phyloP scores from a whole-genome alignment of 495 filamentous ascomycete genomes.

The Xylaria telfairii region DNA sequence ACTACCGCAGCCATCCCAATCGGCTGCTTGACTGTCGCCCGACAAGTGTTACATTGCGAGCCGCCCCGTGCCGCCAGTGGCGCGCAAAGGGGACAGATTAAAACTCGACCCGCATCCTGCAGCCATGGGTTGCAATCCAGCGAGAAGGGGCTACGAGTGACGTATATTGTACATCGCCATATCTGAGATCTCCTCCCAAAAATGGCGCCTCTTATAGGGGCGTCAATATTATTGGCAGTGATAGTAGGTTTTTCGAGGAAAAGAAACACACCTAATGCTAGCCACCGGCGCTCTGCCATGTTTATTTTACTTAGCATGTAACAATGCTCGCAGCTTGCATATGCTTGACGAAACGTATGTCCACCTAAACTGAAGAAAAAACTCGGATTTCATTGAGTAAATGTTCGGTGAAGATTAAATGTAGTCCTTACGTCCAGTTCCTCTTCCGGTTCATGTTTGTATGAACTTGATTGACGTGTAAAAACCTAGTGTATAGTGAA shows the following conservation, averaged over 20 bases:
- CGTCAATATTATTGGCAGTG: neutral
- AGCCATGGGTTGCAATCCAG: conserved; percentile 1
- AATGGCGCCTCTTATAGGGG: neutral
- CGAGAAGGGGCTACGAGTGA: neutral
- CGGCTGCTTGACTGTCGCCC: neutral
- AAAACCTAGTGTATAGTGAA: no score
- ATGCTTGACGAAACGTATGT: neutral
- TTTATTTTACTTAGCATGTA: neutral
- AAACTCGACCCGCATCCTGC: conserved; percentile 4
- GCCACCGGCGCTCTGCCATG: neutral
- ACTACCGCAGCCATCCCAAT: neutral
- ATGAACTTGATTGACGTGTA: no score
- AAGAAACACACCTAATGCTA: neutral
- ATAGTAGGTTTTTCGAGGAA: neutral
- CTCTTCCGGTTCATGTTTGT: no score
- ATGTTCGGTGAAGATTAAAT: neutral
- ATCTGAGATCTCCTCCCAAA: neutral
- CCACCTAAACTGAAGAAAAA: neutral
- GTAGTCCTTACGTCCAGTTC: no score
- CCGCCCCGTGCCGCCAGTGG: neutral
- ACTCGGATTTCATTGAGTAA: neutral
- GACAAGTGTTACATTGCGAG: conserved; percentile 9
- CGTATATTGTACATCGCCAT: neutral
- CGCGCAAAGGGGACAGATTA: conserved; percentile 1
- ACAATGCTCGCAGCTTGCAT: neutral